Evolutionary conservation across 805 yeast species (phyloP), one percentile per base, ranked within the genome.

Genomic region (Wickerhamomyces xylosicus): DNA sequence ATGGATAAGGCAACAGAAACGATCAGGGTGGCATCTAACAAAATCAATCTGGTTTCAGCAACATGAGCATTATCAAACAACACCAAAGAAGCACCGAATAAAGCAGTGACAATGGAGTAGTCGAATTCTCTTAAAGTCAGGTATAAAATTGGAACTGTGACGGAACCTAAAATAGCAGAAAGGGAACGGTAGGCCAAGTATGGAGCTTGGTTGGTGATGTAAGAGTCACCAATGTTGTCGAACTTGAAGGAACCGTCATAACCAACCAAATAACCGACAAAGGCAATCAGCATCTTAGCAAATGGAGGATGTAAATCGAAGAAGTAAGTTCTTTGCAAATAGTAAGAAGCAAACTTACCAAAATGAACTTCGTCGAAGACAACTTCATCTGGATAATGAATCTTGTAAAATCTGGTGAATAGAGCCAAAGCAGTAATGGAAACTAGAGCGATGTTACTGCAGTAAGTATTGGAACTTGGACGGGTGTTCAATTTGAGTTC

Each of bases 251-350:
- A 59, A n/a, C 99, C 99, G 53, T 82, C 78, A 59, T 85, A 92
- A 3, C 97, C 96, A 37, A 81, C 77, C 19, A 92, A 52, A 69
- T 80, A 86, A 33, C 98, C 99, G 31, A 81, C 85, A 42, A 79
- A 71, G 0, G 97, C 97, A 61, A 90, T 85, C 48, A 89, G 68
- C 58, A 92, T 69, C 59, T 92, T 92, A 39, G 95, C 98, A 61
- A 92, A 85, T 18, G 99, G 99, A 9, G 99, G 99, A 63, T 92
- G 99, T 38, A 92, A 77, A 62, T 92, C 99, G 54, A 92, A 92
- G 60, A 86, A 92, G 60, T 85, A 92, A 0, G 95, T 82, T 45
- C 95, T 72, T 60, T 90, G 84, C 43, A 90, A 63, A 60, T 90
- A 90, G 61, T 83, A 81, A 2, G 86, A 74, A 7, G 90, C 90